Percentiles rank a stretch among this genome's conserved stretches.
Evolutionary conservation across 139 green algal species (phyloP).

Genomic region (Volvox africanus): DNA sequence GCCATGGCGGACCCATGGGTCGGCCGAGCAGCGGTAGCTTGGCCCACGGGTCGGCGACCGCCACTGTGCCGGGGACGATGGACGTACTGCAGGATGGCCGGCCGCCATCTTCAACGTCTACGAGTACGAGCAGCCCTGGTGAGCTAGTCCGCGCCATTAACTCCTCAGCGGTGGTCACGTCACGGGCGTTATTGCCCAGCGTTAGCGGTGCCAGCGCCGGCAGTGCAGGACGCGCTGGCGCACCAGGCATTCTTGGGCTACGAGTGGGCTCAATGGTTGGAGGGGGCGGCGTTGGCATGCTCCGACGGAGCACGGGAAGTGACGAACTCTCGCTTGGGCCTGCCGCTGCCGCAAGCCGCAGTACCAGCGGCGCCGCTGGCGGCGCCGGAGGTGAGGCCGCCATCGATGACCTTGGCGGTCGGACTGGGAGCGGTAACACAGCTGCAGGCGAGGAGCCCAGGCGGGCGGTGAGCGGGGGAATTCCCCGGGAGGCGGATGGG

Average conservation of each 20-base stretch:
- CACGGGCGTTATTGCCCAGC: slow-evolving; percentile 10
- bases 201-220: background rate
- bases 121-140: background rate
- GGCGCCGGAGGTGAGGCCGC: background rate
- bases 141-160: slow-evolving; percentile 31
- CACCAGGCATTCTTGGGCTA: background rate
- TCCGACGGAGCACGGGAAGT: background rate
- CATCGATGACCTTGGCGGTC: background rate
- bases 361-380: background rate
- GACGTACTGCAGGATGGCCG: background rate
- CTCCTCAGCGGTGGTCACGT: slow-evolving; percentile 17
- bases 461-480: background rate
- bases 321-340: background rate
- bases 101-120: background rate
- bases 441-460: too few species aligned
- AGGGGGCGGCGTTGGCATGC: background rate
- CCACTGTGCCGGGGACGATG: background rate
- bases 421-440: too few species aligned
- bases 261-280: background rate
- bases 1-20: background rate
- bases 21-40: slow-evolving; percentile 3
- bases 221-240: background rate
- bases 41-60: too few species aligned
- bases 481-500: background rate
- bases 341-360: background rate